Conservation (phyloP, 495 filamentous ascomycete genomes). For the Annulohypoxylon stygium region DNA sequence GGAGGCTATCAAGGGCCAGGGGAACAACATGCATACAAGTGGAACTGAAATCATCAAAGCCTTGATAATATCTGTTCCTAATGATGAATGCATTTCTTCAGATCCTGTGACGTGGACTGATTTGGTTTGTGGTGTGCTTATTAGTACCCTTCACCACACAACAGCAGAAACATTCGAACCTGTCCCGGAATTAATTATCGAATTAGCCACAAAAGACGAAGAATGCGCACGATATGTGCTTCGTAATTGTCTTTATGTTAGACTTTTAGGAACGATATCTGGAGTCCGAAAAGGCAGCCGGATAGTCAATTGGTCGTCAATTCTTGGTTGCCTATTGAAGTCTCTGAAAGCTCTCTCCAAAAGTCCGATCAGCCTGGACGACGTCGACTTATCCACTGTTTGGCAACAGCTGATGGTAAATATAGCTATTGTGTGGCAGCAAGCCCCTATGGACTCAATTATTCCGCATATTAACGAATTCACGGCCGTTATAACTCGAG, state of each 20-base stretch:
- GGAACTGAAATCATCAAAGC: slow-evolving; percentile 76
- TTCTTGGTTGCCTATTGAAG: slow-evolving; percentile 69
- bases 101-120: slow-evolving; percentile 66
- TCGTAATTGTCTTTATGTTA: slow-evolving; percentile 66
- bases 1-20: slow-evolving; percentile 87
- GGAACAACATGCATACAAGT: slow-evolving; percentile 82
- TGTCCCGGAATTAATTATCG: slow-evolving; percentile 69
- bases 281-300: slow-evolving; percentile 83
- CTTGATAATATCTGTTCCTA: slow-evolving; percentile 66
- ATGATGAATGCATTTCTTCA: slow-evolving; percentile 60
- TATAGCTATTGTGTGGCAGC: slow-evolving; percentile 75
- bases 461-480: slow-evolving; percentile 74
- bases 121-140: slow-evolving; percentile 78
- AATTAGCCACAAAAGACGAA: slow-evolving; percentile 58
- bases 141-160: slow-evolving; percentile 85
- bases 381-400: slow-evolving; percentile 59
- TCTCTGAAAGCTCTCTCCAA: slow-evolving; percentile 64
- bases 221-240: slow-evolving; percentile 51
- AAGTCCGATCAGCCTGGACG: slow-evolving; percentile 52
- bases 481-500: slow-evolving; percentile 72
- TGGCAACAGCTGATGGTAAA: slow-evolving; percentile 71
- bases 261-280: slow-evolving; percentile 74
- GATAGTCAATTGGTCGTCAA: slow-evolving; percentile 76
- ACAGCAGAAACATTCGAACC: slow-evolving; percentile 75
- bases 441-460: slow-evolving; percentile 83